A percentile compares a stretch with the other conserved stretches of the same genome.
phyloP scores from a whole-genome alignment of 1,284 basidiomycete species.

The Ustilago xerochloae region DNA sequence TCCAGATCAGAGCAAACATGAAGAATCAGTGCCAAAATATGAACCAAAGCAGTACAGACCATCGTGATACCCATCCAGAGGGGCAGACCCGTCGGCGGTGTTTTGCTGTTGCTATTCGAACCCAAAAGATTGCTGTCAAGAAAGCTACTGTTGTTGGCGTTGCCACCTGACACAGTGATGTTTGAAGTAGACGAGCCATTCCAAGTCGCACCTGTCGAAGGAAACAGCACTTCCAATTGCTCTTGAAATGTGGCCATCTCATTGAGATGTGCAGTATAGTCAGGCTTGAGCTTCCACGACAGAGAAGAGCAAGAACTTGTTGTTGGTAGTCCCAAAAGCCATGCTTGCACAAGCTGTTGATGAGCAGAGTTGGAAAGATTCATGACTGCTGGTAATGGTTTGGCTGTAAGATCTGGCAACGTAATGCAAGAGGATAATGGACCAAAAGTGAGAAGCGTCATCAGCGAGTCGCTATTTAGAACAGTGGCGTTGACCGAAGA shows the following conservation, averaged over 20 bases:
- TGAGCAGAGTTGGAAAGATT: neutral
- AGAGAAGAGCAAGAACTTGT: slow-evolving; percentile 8
- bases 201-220: neutral
- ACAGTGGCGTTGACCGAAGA: neutral
- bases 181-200: too few species aligned
- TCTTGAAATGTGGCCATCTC: slow-evolving; percentile 10
- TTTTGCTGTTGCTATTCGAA: neutral
- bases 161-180: neutral
- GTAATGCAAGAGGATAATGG: slow-evolving; percentile 26
- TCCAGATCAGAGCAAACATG: slow-evolving; percentile 24
- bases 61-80: slow-evolving; percentile 25
- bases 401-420: slow-evolving; percentile 7
- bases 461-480: neutral
- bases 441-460: slow-evolving; percentile 24
- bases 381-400: neutral
- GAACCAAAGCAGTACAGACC: slow-evolving; percentile 1
- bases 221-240: slow-evolving; percentile 19
- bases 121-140: neutral
- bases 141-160: slow-evolving; percentile 1
- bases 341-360: slow-evolving; percentile 5
- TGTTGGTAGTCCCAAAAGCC: slow-evolving; percentile 10
- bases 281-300: slow-evolving; percentile 16
- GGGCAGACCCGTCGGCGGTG: slow-evolving; percentile 8
- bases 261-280: slow-evolving; percentile 19
- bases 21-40: slow-evolving; percentile 16